Evolutionary conservation across 176 grass and related monocot genomes (phyloP).

Genomic region (Oryza glaberrima): DNA sequence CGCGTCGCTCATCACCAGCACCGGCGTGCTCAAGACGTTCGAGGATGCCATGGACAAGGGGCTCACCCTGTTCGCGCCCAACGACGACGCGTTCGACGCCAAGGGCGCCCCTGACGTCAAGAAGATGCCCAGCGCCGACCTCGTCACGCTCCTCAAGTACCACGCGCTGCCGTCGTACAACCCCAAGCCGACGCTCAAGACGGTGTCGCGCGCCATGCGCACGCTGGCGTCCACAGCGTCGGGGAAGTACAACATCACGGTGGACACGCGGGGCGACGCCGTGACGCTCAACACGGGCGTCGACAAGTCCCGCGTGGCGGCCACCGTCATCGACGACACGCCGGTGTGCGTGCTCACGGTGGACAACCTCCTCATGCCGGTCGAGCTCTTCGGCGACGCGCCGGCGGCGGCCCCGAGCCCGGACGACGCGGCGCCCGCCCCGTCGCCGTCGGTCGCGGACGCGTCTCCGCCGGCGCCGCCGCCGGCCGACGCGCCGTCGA

Average conservation of each 20-base stretch:
- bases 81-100: conserved; percentile 79
- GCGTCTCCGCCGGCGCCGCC: conserved; percentile 41
- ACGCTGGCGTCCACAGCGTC: conserved; percentile 61
- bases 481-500: conserved; percentile 44
- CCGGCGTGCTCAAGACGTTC: conserved; percentile 79
- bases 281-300: conserved; percentile 73
- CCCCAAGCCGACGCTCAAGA: conserved; percentile 77
- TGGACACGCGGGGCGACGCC: conserved; percentile 66
- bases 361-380: conserved; percentile 69
- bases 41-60: conserved; percentile 78
- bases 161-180: conserved; percentile 77
- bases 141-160: conserved; percentile 69
- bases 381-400: conserved; percentile 66
- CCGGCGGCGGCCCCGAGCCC: conserved; percentile 44
- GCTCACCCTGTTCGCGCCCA: conserved; percentile 84
- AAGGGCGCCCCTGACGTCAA: conserved; percentile 61
- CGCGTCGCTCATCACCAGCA: conserved; percentile 52
- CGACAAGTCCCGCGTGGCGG: conserved; percentile 69
- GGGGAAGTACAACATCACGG: conserved; percentile 55
- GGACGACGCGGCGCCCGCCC: conserved; percentile 25
- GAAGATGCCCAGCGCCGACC: conserved; percentile 61
- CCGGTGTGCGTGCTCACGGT: conserved; percentile 73
- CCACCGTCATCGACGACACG: conserved; percentile 73
- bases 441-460: not conserved
- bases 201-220: conserved; percentile 37